Evolutionary conservation across 2,329 filamentous ascomycete genomes (phyloP), one percentile per base, ranked within the genome.

Genomic region (Pseudogymnoascus pannorum): DNA sequence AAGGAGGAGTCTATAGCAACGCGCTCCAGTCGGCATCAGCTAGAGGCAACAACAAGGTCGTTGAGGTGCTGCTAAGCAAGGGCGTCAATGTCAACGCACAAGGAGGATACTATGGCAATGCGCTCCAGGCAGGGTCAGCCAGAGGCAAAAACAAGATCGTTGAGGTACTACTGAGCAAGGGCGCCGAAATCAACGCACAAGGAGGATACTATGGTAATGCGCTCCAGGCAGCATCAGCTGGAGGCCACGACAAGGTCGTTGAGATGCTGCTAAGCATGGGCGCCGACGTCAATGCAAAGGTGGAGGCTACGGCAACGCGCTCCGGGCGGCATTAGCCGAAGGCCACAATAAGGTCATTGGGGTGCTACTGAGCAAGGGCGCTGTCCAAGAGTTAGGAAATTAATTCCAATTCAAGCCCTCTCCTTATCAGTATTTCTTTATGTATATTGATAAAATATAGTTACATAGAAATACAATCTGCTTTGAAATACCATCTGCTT

Each of bases 1-100:
- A 54, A 16, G 65, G 66, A 9, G 66, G 66, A 2, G 8, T 57
- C 11, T 65, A 63, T 40, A 68, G 64, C 9, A 63, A 18, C 18
- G 65, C 66, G 7, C 58, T 70, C n/a, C 62, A 67, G 12, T 62
- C 62, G 18, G 64, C 66, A 11, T 48, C 66, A 3, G 18, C 31
- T 14, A 31, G 29, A 12, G 62, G 65, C 12, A 54, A 59, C n/a
- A 22, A 44, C 11, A 62, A 63, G 33, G 29, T 64, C 9, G 62
- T 65, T 2, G 36, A 63, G 18, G 22, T 64, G 22, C 62, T 69
- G 5, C 57, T 68, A 3, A 54, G 60, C 5, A 22, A 60, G 9
- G 65, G 64, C 5, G 65, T 64, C 8, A 62, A 67, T 59, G 36
- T 64, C 24, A 59, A 63, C 24, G 60, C 48, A 5, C 33, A 20